Percentiles rank a stretch among this genome's conserved stretches.
These are phyloP conservation scores for Tardiomyces blankii DNA, from an alignment of 1,139 yeast genomes.

Conservation along the genomic window DNA sequence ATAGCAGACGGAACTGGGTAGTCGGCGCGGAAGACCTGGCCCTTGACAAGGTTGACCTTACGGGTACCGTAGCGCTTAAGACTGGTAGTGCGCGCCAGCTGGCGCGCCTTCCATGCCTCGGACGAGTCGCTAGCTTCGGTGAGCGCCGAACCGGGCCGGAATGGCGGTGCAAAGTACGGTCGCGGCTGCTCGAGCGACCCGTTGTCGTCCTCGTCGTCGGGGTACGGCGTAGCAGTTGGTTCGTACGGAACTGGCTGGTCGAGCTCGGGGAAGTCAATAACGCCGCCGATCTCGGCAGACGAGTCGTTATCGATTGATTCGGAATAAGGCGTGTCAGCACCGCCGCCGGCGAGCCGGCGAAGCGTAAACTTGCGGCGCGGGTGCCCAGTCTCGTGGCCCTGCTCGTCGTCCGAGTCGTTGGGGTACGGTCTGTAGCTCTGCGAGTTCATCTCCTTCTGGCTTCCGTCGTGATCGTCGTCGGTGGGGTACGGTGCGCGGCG, in stretches of 20 bases:
- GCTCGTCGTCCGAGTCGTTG: neutral
- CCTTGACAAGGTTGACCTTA: slow-evolving; percentile 55
- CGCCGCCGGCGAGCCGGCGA: neutral
- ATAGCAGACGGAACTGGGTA: slow-evolving; percentile 67
- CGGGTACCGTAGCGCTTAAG: slow-evolving; percentile 52
- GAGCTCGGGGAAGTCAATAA: neutral
- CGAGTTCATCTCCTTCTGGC: neutral
- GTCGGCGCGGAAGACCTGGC: slow-evolving; percentile 62
- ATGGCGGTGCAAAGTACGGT: neutral
- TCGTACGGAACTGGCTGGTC: neutral
- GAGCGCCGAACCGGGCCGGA: slow-evolving; percentile 5
- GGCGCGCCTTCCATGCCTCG: slow-evolving; percentile 43
- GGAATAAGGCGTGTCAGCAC: neutral
- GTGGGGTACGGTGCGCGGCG: neutral
- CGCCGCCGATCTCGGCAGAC: neutral
- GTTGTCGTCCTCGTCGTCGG: neutral
- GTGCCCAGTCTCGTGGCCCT: neutral
- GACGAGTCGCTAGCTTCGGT: slow-evolving; percentile 20
- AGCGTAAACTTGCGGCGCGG: neutral
- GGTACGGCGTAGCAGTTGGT: neutral
- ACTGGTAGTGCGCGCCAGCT: slow-evolving; percentile 30
- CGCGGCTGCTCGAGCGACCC: neutral
- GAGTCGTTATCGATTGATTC: neutral
- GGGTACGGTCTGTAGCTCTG: neutral
- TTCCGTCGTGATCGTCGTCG: neutral